phyloP scores from a whole-genome alignment of 108 stramenopile genomes.

The Fistulifera solaris region DNA sequence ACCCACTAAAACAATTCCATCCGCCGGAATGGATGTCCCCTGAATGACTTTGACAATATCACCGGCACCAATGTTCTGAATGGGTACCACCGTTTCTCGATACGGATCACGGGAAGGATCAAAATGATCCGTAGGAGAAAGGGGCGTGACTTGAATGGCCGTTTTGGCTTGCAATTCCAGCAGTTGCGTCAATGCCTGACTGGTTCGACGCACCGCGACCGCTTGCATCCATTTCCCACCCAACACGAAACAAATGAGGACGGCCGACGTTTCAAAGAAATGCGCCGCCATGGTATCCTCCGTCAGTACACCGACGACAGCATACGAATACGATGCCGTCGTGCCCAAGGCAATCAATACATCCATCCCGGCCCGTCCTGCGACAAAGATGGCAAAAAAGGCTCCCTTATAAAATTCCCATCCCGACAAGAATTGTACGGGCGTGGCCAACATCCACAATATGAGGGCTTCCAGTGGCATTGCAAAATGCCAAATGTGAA shows the following conservation, averaged over 20 bases:
- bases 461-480: slow-evolving; percentile 28
- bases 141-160: slow-evolving; percentile 23
- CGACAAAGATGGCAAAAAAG: slow-evolving; percentile 37
- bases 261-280: slow-evolving; percentile 92
- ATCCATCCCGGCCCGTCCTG: slow-evolving; percentile 74
- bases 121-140: background rate
- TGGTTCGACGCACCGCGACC: slow-evolving; percentile 82
- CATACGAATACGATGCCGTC: slow-evolving; percentile 81
- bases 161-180: slow-evolving; percentile 63
- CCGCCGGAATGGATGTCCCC: slow-evolving; percentile 69
- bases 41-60: slow-evolving; percentile 66
- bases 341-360: slow-evolving; percentile 89
- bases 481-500: slow-evolving; percentile 10
- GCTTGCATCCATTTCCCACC: slow-evolving; percentile 91
- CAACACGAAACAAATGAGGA: slow-evolving; percentile 94
- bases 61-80: slow-evolving; percentile 33
- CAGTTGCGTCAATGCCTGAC: slow-evolving; percentile 74
- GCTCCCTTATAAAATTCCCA: slow-evolving; percentile 74
- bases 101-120: slow-evolving; percentile 21
- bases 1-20: slow-evolving; percentile 71
- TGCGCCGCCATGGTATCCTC: slow-evolving; percentile 12
- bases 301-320: slow-evolving; percentile 15
- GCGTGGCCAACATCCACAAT: slow-evolving; percentile 54
- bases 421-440: slow-evolving; percentile 86
- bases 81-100: slow-evolving; percentile 22